These are phyloP conservation scores for Brassica rapa DNA, from an alignment of 345 rosid species.

Conservation along the genomic window DNA sequence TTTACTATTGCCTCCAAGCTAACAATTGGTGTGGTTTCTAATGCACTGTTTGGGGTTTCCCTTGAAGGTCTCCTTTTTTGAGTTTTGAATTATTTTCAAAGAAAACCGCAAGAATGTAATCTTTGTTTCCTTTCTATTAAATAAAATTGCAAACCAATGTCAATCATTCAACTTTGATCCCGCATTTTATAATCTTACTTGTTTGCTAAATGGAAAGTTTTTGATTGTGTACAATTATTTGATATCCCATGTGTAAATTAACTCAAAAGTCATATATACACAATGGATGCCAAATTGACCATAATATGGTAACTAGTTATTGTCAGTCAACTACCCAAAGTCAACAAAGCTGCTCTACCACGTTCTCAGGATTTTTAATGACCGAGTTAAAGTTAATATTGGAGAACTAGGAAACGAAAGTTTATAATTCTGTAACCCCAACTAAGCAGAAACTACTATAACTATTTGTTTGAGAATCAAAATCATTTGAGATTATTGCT, in stretches of 20 bases:
- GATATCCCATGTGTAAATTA: too few species aligned
- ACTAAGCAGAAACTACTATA: background rate
- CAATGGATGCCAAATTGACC: background rate
- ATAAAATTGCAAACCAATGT: background rate
- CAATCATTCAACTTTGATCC: background rate
- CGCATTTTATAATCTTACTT: background rate
- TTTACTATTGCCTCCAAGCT: slow-evolving; percentile 34
- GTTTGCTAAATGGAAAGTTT: too few species aligned
- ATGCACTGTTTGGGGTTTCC: slow-evolving; percentile 22
- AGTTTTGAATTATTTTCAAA: background rate
- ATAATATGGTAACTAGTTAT: background rate
- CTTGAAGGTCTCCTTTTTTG: slow-evolving; percentile 5
- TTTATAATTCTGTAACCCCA: background rate
- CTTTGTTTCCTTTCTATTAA: background rate
- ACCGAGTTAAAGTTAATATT: background rate
- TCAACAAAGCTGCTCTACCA: slow-evolving; percentile 13
- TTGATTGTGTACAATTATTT: too few species aligned
- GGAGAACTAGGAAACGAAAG: background rate
- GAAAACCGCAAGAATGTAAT: background rate
- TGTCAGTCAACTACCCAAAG: background rate
- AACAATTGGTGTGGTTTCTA: slow-evolving; percentile 31
- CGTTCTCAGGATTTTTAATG: background rate
- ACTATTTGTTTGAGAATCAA: too few species aligned
- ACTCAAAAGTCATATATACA: too few species aligned
- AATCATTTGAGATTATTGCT: too few species aligned